Conservation (phyloP, 306 rosid species). For the Oemleria cerasiformis region DNA sequence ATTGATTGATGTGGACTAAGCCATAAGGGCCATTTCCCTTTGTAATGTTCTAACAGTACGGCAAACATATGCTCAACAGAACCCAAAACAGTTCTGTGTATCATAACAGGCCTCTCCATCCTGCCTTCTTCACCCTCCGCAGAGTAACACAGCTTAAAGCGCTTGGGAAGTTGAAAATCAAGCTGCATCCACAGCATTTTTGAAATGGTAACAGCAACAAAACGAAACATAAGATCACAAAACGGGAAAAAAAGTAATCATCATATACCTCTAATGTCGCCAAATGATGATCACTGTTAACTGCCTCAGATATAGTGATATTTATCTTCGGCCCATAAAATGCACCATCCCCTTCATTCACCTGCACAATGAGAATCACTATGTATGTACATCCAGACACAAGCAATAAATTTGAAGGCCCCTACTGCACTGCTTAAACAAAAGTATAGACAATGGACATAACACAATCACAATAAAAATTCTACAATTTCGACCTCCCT, state of each 20-base stretch:
- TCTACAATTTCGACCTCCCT: neutral
- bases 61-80: slow-evolving; percentile 98
- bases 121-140: slow-evolving; percentile 95
- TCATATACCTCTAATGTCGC: slow-evolving; percentile 82
- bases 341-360: slow-evolving; percentile 92
- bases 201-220: slow-evolving; percentile 7
- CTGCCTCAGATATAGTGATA: slow-evolving; percentile 83
- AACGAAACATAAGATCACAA: neutral
- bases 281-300: slow-evolving; percentile 80
- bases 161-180: slow-evolving; percentile 92
- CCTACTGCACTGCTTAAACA: slow-evolving; percentile 10
- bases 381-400: slow-evolving; percentile 38
- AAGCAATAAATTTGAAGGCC: slow-evolving; percentile 12
- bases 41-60: slow-evolving; percentile 81
- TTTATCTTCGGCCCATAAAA: slow-evolving; percentile 95
- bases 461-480: neutral
- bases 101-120: slow-evolving; percentile 91
- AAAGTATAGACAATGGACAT: neutral
- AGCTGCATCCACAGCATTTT: slow-evolving; percentile 53
- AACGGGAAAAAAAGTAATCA: neutral
- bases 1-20: slow-evolving; percentile 97
- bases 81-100: slow-evolving; percentile 86
- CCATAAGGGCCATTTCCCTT: slow-evolving; percentile 99
- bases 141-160: slow-evolving; percentile 80
- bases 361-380: slow-evolving; percentile 36